Percentiles rank a stretch among this genome's conserved stretches.
Evolutionary conservation across 2,329 filamentous ascomycete species (phyloP).

Genomic region (Fusarium veterinarium): DNA sequence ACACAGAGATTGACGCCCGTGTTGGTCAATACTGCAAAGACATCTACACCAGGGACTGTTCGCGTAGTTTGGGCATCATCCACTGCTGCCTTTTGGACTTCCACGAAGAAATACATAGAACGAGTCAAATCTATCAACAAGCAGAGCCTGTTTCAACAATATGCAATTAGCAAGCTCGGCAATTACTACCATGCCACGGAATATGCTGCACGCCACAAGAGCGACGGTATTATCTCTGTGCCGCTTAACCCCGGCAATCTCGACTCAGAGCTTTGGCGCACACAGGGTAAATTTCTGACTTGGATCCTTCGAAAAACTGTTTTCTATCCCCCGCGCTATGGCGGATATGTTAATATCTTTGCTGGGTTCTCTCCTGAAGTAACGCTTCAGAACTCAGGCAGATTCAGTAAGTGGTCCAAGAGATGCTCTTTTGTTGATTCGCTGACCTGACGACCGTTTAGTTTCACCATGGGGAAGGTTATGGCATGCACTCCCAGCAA

Average conservation of each 20-base stretch:
- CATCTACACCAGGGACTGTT: slow-evolving; percentile 43
- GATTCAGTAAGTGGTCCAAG: slow-evolving; percentile 14
- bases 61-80: slow-evolving; percentile 51
- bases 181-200: slow-evolving; percentile 50
- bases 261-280: slow-evolving; percentile 52
- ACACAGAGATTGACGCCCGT: slow-evolving; percentile 53
- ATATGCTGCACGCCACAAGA: slow-evolving; percentile 43
- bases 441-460: slow-evolving; percentile 4
- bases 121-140: slow-evolving; percentile 34
- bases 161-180: slow-evolving; percentile 48
- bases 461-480: slow-evolving; percentile 55
- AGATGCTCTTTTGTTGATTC: background rate
- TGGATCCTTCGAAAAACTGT: slow-evolving; percentile 33
- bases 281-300: slow-evolving; percentile 29
- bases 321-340: slow-evolving; percentile 49
- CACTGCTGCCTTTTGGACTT: slow-evolving; percentile 23
- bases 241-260: slow-evolving; percentile 56
- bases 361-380: slow-evolving; percentile 58
- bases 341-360: slow-evolving; percentile 62
- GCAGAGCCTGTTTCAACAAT: slow-evolving; percentile 25
- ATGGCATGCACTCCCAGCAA: slow-evolving; percentile 45
- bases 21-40: slow-evolving; percentile 48
- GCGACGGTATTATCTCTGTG: slow-evolving; percentile 47
- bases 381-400: slow-evolving; percentile 45
- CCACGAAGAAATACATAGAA: slow-evolving; percentile 33